phyloP scores from a whole-genome alignment of 2,329 filamentous ascomycete genomes.

The Samsoniella hepiali region DNA sequence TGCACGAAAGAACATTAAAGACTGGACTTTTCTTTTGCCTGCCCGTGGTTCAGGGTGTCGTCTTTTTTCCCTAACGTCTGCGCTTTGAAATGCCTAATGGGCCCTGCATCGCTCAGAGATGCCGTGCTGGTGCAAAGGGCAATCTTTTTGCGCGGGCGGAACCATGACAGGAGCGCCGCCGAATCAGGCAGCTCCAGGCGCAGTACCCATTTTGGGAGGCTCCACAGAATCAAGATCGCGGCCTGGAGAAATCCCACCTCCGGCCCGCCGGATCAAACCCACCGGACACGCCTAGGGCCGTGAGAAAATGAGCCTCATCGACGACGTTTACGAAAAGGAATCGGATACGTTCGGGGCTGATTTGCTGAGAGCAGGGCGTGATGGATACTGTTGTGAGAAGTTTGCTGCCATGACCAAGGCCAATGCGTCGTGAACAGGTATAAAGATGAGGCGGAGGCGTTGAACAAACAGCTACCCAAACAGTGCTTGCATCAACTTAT shows the following conservation, averaged over 20 bases:
- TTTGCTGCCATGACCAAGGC: not conserved
- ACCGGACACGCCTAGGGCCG: not conserved
- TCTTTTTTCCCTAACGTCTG: not conserved
- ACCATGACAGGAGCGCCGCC: not conserved
- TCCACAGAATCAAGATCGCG: not conserved
- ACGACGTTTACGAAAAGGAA: not conserved
- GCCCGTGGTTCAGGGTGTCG: not conserved
- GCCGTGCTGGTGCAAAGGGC: conserved; percentile 13
- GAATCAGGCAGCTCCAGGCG: conserved; percentile 14
- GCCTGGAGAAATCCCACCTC: conserved; percentile 3
- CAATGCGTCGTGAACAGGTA: not conserved
- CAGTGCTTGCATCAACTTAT: not conserved
- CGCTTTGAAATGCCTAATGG: conserved; percentile 1
- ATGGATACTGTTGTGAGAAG: not conserved
- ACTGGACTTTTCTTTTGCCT: not conserved
- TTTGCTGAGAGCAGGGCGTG: not conserved
- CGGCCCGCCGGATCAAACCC: conserved; percentile 6
- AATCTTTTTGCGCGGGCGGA: not conserved
- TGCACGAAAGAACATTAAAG: not conserved
- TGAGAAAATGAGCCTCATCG: not conserved
- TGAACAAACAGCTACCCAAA: too few relatives aligned
- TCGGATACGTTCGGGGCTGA: not conserved
- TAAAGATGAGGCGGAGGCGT: not conserved
- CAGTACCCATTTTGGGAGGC: not conserved
- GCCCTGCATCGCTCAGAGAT: conserved; percentile 9